Conservation (phyloP, 2,329 filamentous ascomycete species). For the Diaporthe caulivora region DNA sequence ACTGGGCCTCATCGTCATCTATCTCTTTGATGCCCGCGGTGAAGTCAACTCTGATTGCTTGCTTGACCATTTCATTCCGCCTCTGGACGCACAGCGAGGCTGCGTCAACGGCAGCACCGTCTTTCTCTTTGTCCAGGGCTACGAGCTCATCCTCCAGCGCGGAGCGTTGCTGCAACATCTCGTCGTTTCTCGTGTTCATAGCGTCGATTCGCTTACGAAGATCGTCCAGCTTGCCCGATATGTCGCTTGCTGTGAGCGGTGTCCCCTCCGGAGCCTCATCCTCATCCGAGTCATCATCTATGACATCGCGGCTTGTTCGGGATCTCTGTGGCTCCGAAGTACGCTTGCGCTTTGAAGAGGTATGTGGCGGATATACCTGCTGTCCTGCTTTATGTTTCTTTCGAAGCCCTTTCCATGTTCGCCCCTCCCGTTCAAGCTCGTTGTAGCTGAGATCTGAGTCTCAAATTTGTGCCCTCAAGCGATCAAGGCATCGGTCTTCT, state of each 20-base stretch:
- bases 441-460: not conserved
- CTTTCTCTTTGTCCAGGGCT: not conserved
- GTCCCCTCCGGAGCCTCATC: not conserved
- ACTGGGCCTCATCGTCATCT: slow-evolving; percentile 66
- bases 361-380: not conserved
- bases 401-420: not conserved
- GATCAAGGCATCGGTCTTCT: not conserved
- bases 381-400: not conserved
- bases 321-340: accelerated
- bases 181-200: not conserved
- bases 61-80: not conserved
- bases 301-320: not conserved
- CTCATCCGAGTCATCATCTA: not conserved
- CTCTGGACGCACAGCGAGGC: slow-evolving; percentile 18
- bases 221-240: not conserved
- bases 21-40: slow-evolving; percentile 47
- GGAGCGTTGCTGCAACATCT: not conserved
- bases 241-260: not conserved
- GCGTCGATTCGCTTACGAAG: not conserved
- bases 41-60: slow-evolving; percentile 20
- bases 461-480: not conserved
- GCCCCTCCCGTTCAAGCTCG: not conserved
- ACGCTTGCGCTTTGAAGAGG: slow-evolving; percentile 34
- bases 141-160: not conserved
- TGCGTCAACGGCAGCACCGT: not conserved